phyloP scores from a whole-genome alignment of 169 alveolate species.

The Cryptosporidium ubiquitum region DNA sequence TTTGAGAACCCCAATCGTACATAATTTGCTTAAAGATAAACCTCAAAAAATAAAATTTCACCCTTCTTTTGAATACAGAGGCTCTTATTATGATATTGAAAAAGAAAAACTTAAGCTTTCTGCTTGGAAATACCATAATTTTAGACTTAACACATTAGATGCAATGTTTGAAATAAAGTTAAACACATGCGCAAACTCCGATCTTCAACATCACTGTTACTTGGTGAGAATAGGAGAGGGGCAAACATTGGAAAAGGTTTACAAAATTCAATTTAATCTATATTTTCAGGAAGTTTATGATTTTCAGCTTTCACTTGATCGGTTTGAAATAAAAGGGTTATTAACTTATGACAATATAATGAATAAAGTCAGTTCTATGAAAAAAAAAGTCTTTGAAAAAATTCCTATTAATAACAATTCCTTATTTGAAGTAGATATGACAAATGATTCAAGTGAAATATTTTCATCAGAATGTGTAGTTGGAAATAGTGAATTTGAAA shows the following conservation, averaged over 20 bases:
- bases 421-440: background rate
- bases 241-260: conserved; percentile 18
- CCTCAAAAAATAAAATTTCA: conserved; percentile 81
- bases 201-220: conserved; percentile 11
- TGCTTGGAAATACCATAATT: conserved; percentile 84
- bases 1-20: conserved; percentile 84
- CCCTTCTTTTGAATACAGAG: conserved; percentile 85
- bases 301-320: conserved; percentile 67
- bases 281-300: conserved; percentile 75
- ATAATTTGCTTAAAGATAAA: conserved; percentile 80
- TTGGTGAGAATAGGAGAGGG: conserved; percentile 25
- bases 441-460: background rate
- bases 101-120: conserved; percentile 83
- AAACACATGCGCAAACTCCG: conserved; percentile 63
- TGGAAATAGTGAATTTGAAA: background rate
- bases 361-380: background rate
- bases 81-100: conserved; percentile 85
- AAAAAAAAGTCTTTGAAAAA: conserved; percentile 18
- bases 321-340: conserved; percentile 39
- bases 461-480: background rate
- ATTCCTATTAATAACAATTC: conserved; percentile 12
- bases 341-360: conserved; percentile 13
- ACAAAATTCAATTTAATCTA: conserved; percentile 41
- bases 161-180: conserved; percentile 79
- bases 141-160: conserved; percentile 83